phyloP scores from a whole-genome alignment of 1,139 yeast species.

The Magnusiomyces magnusii region DNA sequence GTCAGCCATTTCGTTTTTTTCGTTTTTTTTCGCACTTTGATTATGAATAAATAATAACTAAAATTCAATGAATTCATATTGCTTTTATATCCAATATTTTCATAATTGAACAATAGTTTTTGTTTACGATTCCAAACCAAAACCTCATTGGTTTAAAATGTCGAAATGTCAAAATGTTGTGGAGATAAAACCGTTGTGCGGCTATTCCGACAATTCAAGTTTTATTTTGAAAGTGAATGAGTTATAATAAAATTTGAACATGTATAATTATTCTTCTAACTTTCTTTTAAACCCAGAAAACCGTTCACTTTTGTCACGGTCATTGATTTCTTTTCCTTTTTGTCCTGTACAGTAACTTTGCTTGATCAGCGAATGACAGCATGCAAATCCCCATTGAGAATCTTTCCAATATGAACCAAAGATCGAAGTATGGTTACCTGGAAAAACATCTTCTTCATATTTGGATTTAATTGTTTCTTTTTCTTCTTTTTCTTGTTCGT shows the following conservation, averaged over 20 bases:
- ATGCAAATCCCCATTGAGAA: constrained; percentile 45
- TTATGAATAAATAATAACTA: no score
- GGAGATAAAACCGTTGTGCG: not conserved
- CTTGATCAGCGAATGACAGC: constrained; percentile 39
- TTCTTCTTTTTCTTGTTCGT: no score
- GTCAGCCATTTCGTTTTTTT: no score
- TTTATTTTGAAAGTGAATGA: not conserved
- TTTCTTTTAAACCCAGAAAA: not conserved
- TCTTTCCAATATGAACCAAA: constrained; percentile 46
- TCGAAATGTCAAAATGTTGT: not conserved
- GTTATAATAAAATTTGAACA: not conserved
- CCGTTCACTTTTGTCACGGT: not conserved
- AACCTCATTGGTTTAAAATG: not conserved
- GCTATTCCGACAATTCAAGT: not conserved
- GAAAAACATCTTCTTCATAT: constrained; percentile 37
- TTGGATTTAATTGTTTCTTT: constrained; percentile 21
- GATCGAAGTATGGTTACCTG: constrained; percentile 38
- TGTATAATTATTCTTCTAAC: not conserved
- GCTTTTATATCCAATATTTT: no score
- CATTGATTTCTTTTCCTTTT: not conserved
- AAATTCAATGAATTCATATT: no score
- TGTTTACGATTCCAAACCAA: no score
- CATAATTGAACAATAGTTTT: no score
- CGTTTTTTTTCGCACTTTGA: no score
- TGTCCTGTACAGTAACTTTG: constrained; percentile 32